phyloP scores from a whole-genome alignment of 208 protist species.

The Leishmania guyanensis region DNA sequence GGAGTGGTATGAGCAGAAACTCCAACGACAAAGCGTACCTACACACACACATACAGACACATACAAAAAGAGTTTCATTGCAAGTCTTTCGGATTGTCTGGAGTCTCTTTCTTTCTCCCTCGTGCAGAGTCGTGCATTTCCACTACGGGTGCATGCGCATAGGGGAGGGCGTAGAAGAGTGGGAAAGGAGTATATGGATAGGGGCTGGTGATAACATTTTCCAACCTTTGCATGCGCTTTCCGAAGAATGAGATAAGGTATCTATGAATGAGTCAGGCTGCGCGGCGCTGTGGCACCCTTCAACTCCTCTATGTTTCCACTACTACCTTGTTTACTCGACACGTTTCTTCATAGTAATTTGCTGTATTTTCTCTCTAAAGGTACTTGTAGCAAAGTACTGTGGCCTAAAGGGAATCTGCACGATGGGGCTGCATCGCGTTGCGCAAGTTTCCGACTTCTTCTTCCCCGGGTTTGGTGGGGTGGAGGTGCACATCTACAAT shows the following conservation, averaged over 20 bases:
- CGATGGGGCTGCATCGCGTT: conserved; percentile 74
- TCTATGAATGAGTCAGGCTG: background rate
- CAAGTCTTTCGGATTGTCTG: conserved; percentile 3
- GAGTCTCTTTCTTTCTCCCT: conserved; percentile 4
- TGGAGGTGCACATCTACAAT: conserved; percentile 98
- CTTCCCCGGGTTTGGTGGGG: conserved; percentile 98
- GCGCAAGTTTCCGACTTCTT: conserved; percentile 98
- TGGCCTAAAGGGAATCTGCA: background rate
- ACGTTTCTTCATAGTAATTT: background rate
- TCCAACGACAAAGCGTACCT: background rate
- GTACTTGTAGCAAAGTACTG: background rate
- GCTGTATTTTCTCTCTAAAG: background rate
- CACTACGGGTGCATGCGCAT: background rate
- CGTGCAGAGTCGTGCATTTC: background rate
- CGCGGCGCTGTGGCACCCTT: background rate
- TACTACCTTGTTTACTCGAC: background rate
- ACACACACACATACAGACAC: conserved; percentile 1
- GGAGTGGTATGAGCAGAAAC: conserved; percentile 6
- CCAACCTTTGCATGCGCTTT: background rate
- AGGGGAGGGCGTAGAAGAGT: background rate
- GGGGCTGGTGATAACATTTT: background rate
- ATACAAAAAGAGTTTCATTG: background rate
- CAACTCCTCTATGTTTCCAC: background rate
- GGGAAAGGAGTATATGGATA: background rate
- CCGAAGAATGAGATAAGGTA: background rate